Conservation (phyloP, 2,329 filamentous ascomycete genomes). For the Talaromyces sp. region DNA sequence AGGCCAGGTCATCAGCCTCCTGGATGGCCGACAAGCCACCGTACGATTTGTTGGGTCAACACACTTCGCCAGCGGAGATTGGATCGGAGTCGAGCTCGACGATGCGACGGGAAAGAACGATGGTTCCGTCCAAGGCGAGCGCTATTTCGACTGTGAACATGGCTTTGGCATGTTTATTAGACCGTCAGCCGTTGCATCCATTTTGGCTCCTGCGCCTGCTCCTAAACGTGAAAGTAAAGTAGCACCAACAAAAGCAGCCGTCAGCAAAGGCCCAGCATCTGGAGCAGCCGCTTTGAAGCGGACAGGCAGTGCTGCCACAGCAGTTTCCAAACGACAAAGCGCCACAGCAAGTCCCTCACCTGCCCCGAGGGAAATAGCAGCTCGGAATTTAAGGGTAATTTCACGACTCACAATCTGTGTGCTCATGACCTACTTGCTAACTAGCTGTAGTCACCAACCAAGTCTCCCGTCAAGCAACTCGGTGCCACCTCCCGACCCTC, state of each 20-base stretch:
- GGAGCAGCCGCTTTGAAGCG: constrained; percentile 37
- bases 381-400: constrained; percentile 41
- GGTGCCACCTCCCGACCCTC: constrained; percentile 47
- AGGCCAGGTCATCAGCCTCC: constrained; percentile 76
- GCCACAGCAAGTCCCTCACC: constrained; percentile 73
- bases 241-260: constrained; percentile 29
- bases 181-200: constrained; percentile 63
- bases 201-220: constrained; percentile 30
- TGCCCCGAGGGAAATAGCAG: constrained; percentile 53
- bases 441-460: constrained; percentile 65
- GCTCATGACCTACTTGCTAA: constrained; percentile 12
- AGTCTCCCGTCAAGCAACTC: constrained; percentile 78
- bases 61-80: constrained; percentile 76
- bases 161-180: constrained; percentile 83
- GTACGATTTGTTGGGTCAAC: constrained; percentile 82
- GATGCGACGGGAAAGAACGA: constrained; percentile 87
- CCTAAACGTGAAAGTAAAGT: constrained; percentile 38
- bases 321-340: constrained; percentile 61
- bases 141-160: constrained; percentile 78
- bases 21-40: constrained; percentile 71
- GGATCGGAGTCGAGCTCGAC: constrained; percentile 86
- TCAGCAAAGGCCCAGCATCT: constrained; percentile 42
- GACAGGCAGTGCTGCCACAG: constrained; percentile 45
- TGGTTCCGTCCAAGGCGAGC: constrained; percentile 80
- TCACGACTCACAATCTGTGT: neutral